These are phyloP conservation scores for Miscanthus sacchariflorus DNA, from an alignment of 202 grass and related monocot genomes.

Conservation along the genomic window DNA sequence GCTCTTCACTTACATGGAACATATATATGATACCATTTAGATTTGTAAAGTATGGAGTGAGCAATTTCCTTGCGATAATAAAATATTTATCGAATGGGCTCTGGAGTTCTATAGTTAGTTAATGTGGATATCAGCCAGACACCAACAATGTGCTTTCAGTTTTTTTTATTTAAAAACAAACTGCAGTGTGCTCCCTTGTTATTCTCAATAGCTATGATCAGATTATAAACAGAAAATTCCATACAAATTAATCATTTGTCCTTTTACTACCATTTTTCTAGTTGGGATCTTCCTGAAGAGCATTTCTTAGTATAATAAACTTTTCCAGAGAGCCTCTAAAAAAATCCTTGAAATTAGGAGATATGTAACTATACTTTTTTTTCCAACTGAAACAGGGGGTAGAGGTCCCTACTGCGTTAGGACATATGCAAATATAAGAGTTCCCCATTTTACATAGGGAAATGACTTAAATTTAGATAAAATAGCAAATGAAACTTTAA, in stretches of 20 bases:
- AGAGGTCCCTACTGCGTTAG: background rate
- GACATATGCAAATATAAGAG: background rate
- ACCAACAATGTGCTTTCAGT: background rate
- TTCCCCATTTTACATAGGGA: background rate
- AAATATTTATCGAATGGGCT: background rate
- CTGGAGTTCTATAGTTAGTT: background rate
- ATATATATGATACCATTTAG: constrained; percentile 33
- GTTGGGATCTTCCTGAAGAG: background rate
- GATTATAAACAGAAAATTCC: background rate
- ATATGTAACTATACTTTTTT: background rate
- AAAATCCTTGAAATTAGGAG: constrained; percentile 10
- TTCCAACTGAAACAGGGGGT: background rate
- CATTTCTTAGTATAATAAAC: background rate
- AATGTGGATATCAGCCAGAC: background rate
- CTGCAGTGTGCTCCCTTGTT: background rate
- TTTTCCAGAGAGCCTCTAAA: background rate
- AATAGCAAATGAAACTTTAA: background rate
- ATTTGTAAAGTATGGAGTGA: constrained; percentile 35
- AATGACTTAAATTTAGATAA: background rate
- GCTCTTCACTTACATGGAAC: constrained; percentile 27
- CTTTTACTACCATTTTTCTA: background rate
- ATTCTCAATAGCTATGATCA: background rate
- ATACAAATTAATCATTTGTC: too few relatives aligned
- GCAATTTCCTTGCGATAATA: constrained; percentile 33
- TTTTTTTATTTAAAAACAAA: background rate